These are phyloP conservation scores for Inosperma sp. DNA, from an alignment of 768 basidiomycete genomes.

Conservation along the genomic window DNA sequence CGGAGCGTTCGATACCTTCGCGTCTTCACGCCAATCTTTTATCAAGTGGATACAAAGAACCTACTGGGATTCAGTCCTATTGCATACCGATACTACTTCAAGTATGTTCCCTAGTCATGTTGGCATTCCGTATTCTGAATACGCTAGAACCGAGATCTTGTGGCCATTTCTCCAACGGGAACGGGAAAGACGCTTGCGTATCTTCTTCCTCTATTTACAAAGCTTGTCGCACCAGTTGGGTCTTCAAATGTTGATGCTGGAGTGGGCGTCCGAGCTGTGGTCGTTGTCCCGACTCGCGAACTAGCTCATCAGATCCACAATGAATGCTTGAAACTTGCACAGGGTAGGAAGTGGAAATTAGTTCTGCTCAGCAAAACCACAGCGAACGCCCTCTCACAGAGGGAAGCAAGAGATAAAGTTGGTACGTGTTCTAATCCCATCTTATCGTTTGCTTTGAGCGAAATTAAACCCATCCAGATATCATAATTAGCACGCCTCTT, in stretches of 20 bases:
- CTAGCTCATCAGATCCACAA: constrained; percentile 94
- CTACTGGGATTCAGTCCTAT: constrained; percentile 79
- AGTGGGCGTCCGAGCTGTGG: constrained; percentile 66
- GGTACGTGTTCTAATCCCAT: constrained; percentile 44
- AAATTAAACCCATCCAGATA: constrained; percentile 46
- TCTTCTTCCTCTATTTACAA: constrained; percentile 73
- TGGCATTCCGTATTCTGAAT: constrained; percentile 6
- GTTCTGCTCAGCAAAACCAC: constrained; percentile 87
- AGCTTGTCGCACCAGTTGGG: constrained; percentile 47
- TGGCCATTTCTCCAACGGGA: constrained; percentile 95
- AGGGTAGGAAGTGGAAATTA: constrained; percentile 79
- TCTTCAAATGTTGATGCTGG: constrained; percentile 45
- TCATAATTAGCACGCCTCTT: constrained; percentile 90
- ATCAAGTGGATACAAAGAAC: constrained; percentile 54
- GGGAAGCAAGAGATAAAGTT: constrained; percentile 67
- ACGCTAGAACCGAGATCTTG: constrained; percentile 71
- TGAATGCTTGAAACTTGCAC: constrained; percentile 77
- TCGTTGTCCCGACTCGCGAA: constrained; percentile 92
- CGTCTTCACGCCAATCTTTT: constrained; percentile 62
- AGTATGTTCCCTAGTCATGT: constrained; percentile 36
- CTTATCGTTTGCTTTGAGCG: neutral
- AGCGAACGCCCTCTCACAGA: constrained; percentile 73
- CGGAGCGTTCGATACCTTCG: constrained; percentile 53
- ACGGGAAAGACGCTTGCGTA: constrained; percentile 97
- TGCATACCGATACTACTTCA: constrained; percentile 77